Evolutionary conservation across 1,284 basidiomycete species (phyloP), one percentile per base, ranked within the genome.

Genomic region (Moniliella sp.): DNA sequence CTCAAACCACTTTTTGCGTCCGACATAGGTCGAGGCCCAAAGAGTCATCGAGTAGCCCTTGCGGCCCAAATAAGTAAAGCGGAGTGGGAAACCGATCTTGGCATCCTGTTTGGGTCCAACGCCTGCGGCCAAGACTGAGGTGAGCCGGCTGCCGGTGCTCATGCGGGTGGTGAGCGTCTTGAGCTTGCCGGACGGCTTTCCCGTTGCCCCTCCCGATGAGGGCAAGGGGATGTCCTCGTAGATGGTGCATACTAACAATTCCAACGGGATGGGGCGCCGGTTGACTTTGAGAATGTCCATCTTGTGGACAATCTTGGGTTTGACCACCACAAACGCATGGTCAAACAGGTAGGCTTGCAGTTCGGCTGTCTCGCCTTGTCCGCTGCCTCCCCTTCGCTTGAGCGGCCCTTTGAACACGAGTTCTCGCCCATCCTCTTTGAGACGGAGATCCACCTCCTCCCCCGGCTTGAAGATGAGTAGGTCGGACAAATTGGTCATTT

Each of bases 311-410:
- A 62, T 79, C 59, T 73, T 86, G 49, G 75, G 71, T 66, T 97
- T 97, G 44, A 81, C 84, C 70, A 97, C 81, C 28, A 99, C 66
- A 33, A 99, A 65, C 0, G 86, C 86, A 63, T 99, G 88, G 60
- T 97, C 91, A 54, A 99, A 93, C 45, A 97, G 65, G 67, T 91
- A 93, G 3, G 91, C 78, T 48, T 83, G n/a, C n/a, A n/a, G 73
- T 58, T 97, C 88, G 4, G 83, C 76, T 43, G 67, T 76, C 50
- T 81, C 79, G 47, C 74, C 74, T 34, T 57, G 54, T 10, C 51
- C 46, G 11, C 68, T 75, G 31, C 86, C 84, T 4, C 86, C 73
- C 56, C 83, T n/a, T 80, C n/a, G n/a, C 62, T 83, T 93, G 48
- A 97, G 66, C 18, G 75, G 67, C n/a, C 84, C 84, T 62, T 86